Evolutionary conservation across 768 basidiomycete genomes (phyloP), one percentile per base, ranked within the genome.

Genomic region (Daedaleopsis nitida): DNA sequence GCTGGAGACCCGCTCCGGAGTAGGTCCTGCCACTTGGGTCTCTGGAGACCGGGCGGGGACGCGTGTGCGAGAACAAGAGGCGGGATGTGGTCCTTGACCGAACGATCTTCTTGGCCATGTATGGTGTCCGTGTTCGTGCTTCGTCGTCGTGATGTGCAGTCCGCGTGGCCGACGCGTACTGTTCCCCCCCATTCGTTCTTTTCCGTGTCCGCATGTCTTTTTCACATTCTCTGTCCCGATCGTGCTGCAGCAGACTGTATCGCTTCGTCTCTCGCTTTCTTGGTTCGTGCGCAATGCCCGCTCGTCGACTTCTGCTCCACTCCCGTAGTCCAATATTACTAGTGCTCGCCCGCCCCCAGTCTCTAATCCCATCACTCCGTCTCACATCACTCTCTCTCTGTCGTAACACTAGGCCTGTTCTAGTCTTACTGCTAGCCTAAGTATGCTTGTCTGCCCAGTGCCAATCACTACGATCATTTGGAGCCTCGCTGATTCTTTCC

Each of bases 181-280:
- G 27, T 32, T 3, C 27, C 27, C 27, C 11, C 44, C 37, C 55
- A 9, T 57, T 48, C 44, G 47, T 57, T 55, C 43, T 27, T 34
- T 38, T 51, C 38, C 45, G 17, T 23, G 27, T 32, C 27, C n/a
- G n/a, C n/a, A n/a, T 32, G 27, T 32, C 7, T 7, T 32, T 32
- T 32, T 32, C 27, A 32, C 27, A 32, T 32, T 32, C 27, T 47
- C 21, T n/a, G 45, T 17, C n/a, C 21, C 45, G 45, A 9, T 19
- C 45, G 45, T 47, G 10, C n/a, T 21, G 45, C 45, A 9, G 45
- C 45, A 16, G 53, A 52, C 60, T 57, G 60, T 57, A 57, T 57
- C 55, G 50, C 60, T 62, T 53, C 54, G 47, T n/a, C 19, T 6
- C 43, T 52, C 24, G 60, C 55, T 57, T 61, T 61, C 54, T 61